Evolutionary conservation across 108 stramenopile species (phyloP), one percentile per base, ranked within the genome.

Genomic region (Cyclotella baltica): DNA sequence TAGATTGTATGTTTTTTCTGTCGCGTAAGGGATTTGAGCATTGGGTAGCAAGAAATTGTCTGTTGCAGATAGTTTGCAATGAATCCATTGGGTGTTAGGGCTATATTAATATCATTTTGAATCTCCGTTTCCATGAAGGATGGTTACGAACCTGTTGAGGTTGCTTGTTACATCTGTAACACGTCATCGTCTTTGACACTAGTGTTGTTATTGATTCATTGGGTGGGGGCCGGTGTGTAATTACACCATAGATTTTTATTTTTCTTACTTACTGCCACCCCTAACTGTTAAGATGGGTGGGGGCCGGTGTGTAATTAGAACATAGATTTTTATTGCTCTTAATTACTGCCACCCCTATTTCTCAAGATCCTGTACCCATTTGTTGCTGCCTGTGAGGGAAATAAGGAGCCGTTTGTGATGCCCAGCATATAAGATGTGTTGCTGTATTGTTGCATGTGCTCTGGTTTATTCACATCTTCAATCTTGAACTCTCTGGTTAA

Each of bases 1-100:
- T 78, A 8, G 77, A 78, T 15, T 61, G 19, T 1, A 78, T 71
- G 1, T 25, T 15, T 20, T 25, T 19, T 29, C 77, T 70, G 72
- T 78, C 29, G 1, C 70, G 77, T 0, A 78, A 34, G 0, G 22
- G 20, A 57, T 38, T 20, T 46, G 37, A 0, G 56, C 59, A 18
- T 30, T 36, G 5, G 30, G 30, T 4, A 77, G 20, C 1, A 77
- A 18, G 22, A 77, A 77, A 1, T 59, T 9, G 0, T 29, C 55
- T 15, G 68, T 70, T 3, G 76, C 76, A 1, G 68, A 67, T 13
- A 43, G 19, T 77, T 68, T 0, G 34, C 37, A 3, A 76, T 76
- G 19, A 52, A 30, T 30, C 4, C 20, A 25, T 43, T 22, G 10
- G 40, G 23, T 28, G 23, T 23, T 1, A 55, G 22, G 3, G 55